These are phyloP conservation scores for Eucalyptus camaldulensis DNA, from an alignment of 345 rosid genomes.

Conservation along the genomic window DNA sequence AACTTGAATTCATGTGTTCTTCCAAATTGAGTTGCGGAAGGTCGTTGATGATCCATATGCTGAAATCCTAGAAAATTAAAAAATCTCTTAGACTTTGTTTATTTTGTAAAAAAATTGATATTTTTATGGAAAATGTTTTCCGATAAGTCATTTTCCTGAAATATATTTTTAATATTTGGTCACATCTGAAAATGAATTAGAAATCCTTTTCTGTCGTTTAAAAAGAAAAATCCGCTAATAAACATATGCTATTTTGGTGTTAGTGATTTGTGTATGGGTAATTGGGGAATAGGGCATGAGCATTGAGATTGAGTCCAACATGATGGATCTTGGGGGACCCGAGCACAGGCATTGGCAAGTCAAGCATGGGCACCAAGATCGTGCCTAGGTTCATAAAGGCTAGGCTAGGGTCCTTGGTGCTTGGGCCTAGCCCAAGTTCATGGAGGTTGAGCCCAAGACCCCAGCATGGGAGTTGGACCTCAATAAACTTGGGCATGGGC, in stretches of 20 bases:
- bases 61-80: neutral
- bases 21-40: neutral
- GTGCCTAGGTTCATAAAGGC: neutral
- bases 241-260: too few species aligned
- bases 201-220: too few species aligned
- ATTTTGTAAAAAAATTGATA: neutral
- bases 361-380: neutral
- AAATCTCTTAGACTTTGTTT: neutral
- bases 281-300: neutral
- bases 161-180: neutral
- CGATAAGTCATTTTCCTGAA: neutral
- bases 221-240: neutral
- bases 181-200: neutral
- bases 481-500: neutral
- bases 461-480: neutral
- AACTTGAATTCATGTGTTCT: neutral
- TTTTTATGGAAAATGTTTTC: neutral
- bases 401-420: neutral
- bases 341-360: fast-evolving
- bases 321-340: neutral
- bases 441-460: neutral
- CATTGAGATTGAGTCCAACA: neutral
- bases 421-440: neutral
- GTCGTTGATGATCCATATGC: neutral
- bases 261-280: neutral